Conservation (phyloP, 139 green algal genomes). For the Edaphochlamys debaryana region DNA sequence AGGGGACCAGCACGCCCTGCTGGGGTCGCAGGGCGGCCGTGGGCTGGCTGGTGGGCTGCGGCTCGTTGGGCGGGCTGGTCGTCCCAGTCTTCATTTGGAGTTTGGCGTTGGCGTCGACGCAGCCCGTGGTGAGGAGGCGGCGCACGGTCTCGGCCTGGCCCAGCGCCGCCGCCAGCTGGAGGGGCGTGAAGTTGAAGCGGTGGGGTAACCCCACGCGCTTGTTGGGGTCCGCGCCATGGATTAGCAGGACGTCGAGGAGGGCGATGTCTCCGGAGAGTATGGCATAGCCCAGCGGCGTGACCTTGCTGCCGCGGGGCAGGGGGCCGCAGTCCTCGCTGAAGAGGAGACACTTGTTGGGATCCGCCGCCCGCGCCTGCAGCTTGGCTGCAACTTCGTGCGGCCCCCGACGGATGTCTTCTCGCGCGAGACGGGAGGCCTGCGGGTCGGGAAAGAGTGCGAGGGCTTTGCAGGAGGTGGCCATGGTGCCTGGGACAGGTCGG, state of each 20-base stretch:
- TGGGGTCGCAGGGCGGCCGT: no score
- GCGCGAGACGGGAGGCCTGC: no score
- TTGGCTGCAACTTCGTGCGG: no score
- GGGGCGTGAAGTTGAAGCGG: neutral
- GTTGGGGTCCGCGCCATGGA: neutral
- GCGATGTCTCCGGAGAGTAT: neutral
- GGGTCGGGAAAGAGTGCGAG: no score
- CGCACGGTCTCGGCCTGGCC: neutral
- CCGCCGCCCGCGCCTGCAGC: no score
- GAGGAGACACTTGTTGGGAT: no score
- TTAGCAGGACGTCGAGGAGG: neutral
- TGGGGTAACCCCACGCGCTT: conserved; percentile 15
- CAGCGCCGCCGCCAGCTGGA: conserved; percentile 13
- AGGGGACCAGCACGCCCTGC: neutral
- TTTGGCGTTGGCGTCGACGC: conserved; percentile 5
- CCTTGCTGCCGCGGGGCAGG: neutral
- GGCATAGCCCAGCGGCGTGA: conserved; percentile 27
- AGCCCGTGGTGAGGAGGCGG: neutral
- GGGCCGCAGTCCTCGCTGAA: no score
- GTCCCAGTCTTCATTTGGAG: neutral
- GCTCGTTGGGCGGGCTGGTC: neutral
- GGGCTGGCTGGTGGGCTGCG: neutral
- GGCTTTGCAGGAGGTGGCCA: no score
- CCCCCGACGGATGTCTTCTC: no score
- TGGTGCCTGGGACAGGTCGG: no score